Conservation (phyloP, 164 flowering plant genomes). For the Umbellularia californica region DNA sequence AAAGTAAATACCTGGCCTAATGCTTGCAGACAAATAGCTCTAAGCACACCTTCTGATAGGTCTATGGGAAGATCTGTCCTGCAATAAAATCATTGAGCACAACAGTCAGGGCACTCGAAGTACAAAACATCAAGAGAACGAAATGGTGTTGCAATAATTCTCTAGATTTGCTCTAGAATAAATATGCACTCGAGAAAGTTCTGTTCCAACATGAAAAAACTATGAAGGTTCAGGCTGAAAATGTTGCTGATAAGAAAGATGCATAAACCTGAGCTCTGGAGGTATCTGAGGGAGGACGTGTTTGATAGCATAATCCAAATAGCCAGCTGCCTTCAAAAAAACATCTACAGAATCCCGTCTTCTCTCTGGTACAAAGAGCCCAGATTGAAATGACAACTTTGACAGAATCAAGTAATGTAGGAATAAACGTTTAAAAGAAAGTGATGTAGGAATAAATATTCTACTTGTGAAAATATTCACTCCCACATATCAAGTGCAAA, state of each 20-base stretch:
- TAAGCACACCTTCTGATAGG: slow-evolving; percentile 73
- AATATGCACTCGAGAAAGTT: background rate
- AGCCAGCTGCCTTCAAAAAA: slow-evolving; percentile 91
- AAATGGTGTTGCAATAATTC: background rate
- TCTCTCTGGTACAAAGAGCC: slow-evolving; percentile 49
- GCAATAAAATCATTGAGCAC: slow-evolving; percentile 3
- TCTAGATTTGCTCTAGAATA: background rate
- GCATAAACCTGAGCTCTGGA: slow-evolving; percentile 57
- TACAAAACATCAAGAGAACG: background rate
- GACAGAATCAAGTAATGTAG: background rate
- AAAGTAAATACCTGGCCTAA: slow-evolving; percentile 70
- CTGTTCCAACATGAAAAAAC: background rate
- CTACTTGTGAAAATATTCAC: background rate
- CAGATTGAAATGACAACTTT: background rate
- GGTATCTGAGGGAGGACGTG: slow-evolving; percentile 83
- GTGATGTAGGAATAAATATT: background rate
- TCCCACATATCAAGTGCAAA: background rate
- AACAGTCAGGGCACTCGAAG: background rate
- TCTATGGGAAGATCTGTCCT: slow-evolving; percentile 90
- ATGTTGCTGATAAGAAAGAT: background rate
- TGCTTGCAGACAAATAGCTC: slow-evolving; percentile 90
- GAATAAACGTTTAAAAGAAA: background rate
- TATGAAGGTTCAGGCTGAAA: background rate
- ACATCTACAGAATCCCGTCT: slow-evolving; percentile 70
- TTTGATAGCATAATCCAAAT: slow-evolving; percentile 79